Percentiles rank a stretch among this genome's conserved stretches.
Conservation (phyloP, 2,329 filamentous ascomycete species). For the Aspergillus glaucus region DNA sequence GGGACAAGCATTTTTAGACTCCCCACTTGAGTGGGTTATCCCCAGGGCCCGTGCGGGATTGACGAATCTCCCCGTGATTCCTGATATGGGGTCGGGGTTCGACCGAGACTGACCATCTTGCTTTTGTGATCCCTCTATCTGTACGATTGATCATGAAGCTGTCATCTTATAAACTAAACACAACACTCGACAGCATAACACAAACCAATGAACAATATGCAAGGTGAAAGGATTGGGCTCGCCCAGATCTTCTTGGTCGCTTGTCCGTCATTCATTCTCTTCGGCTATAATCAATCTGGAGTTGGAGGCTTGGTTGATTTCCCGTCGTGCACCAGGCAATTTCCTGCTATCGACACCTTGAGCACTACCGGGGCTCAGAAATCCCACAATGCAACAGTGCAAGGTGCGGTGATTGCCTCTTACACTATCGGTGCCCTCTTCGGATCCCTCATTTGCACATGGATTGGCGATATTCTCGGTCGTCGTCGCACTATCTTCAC, state of each 20-base stretch:
- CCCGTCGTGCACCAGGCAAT: conserved; percentile 15
- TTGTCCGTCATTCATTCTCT: conserved; percentile 39
- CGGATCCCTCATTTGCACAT: conserved; percentile 41
- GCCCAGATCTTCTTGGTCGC: conserved; percentile 16
- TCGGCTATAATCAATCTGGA: conserved; percentile 49
- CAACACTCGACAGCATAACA: not conserved
- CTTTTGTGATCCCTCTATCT: not conserved
- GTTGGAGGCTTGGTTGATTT: conserved; percentile 43
- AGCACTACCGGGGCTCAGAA: conserved; percentile 38
- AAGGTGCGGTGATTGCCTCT: conserved; percentile 17
- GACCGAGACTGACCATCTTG: too few relatives aligned
- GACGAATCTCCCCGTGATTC: too few relatives aligned
- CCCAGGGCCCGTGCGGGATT: not conserved
- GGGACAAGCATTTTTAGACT: not conserved
- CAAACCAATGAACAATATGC: not conserved
- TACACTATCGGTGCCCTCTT: conserved; percentile 44
- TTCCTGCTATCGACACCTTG: conserved; percentile 46
- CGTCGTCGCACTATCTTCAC: conserved; percentile 41
- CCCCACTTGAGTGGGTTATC: not conserved
- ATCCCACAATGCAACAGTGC: conserved; percentile 39
- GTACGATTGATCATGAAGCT: not conserved
- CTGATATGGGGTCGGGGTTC: too few relatives aligned
- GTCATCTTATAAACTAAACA: not conserved
- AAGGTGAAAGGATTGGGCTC: conserved; percentile 4
- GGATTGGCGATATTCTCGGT: conserved; percentile 41